These are phyloP conservation scores for Gossypium anomalum DNA, from an alignment of 345 rosid species.

Conservation along the genomic window DNA sequence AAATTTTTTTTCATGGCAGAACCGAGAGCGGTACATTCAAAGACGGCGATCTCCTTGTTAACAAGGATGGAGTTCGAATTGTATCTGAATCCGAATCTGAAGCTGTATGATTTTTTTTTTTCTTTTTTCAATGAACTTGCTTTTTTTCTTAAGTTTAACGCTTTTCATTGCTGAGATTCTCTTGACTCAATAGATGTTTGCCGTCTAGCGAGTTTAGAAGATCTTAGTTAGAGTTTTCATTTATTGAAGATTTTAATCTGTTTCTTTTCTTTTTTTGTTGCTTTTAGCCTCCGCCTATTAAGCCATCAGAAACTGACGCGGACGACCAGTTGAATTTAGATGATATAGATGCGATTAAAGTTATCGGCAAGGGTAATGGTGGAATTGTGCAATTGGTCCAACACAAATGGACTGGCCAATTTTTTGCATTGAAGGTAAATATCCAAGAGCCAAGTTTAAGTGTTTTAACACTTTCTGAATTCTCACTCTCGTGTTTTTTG, in stretches of 20 bases:
- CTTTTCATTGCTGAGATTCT: not conserved
- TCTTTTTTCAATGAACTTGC: not conserved
- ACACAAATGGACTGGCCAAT: constrained; percentile 90
- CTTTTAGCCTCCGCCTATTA: constrained; percentile 64
- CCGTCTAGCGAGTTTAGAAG: not conserved
- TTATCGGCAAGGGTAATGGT: constrained; percentile 90
- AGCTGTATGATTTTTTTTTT: constrained; percentile 43
- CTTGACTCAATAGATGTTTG: not conserved
- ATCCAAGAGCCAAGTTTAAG: not conserved
- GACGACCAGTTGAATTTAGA: constrained; percentile 74
- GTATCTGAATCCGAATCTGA: constrained; percentile 50
- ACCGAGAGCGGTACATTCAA: constrained; percentile 85
- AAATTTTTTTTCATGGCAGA: constrained; percentile 24
- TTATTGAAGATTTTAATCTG: not conserved
- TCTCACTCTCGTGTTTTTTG: not conserved
- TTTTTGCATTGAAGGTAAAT: constrained; percentile 83
- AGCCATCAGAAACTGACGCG: constrained; percentile 40
- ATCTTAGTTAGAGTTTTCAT: not conserved
- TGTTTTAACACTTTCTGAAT: not conserved
- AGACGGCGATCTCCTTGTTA: constrained; percentile 94
- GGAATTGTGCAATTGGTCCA: constrained; percentile 93
- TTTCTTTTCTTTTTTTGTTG: not conserved
- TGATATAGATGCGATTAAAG: constrained; percentile 70
- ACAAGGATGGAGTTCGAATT: constrained; percentile 81
- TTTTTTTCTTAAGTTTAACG: not conserved